phyloP scores from a whole-genome alignment of 441 rosid genomes.

The Iberis amara region DNA sequence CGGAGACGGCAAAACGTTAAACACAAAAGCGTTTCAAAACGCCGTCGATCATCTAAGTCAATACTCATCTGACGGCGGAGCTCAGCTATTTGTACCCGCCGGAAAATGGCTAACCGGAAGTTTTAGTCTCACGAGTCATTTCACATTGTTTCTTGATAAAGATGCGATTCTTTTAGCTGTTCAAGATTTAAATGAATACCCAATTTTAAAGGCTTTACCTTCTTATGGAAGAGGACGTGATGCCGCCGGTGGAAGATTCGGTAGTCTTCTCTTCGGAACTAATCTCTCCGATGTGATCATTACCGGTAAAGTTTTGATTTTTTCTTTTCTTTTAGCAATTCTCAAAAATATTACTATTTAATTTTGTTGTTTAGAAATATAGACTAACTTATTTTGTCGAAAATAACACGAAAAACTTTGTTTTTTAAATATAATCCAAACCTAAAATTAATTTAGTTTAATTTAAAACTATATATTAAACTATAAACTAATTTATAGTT shows the following conservation, averaged over 20 bases:
- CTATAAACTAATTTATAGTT: too few species aligned
- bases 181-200: constrained; percentile 56
- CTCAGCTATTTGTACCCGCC: constrained; percentile 54
- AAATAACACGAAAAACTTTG: too few species aligned
- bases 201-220: constrained; percentile 50
- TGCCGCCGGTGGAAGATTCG: constrained; percentile 58
- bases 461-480: too few species aligned
- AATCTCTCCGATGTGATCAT: constrained; percentile 61
- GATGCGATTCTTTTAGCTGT: constrained; percentile 61
- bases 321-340: not conserved
- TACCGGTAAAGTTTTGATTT: constrained; percentile 37
- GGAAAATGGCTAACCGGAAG: constrained; percentile 71
- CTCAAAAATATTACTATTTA: too few species aligned
- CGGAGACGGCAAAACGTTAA: constrained; percentile 54
- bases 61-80: constrained; percentile 44
- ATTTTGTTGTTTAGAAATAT: too few species aligned
- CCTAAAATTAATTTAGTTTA: too few species aligned
- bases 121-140: constrained; percentile 55
- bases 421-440: too few species aligned
- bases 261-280: constrained; percentile 59
- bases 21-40: constrained; percentile 55
- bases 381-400: too few species aligned
- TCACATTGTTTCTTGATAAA: constrained; percentile 59
- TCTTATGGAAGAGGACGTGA: constrained; percentile 74
- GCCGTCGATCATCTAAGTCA: constrained; percentile 47